Evolutionary conservation across 1,284 basidiomycete species (phyloP), one percentile per base, ranked within the genome.

Genomic region (Malassezia psittaci): DNA sequence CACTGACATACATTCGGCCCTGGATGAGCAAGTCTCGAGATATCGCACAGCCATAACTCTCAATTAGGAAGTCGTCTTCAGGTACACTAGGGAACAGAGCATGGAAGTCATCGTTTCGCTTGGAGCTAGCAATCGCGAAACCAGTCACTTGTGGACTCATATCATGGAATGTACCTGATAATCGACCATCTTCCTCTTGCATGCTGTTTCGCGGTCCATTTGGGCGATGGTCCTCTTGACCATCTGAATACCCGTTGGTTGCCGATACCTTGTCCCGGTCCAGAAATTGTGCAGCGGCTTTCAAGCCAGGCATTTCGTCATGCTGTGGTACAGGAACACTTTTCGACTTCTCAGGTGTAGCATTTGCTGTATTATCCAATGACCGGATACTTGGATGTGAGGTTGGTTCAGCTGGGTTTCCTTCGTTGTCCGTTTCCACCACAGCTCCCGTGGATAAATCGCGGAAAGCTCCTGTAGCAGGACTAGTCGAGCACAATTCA

Each of bases 11-110:
- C 49, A 98, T 75, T 3, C 93, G 82, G 3, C 93, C 93, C 79
- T 98, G 93, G 33, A 96, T 87, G 29, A 98, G 80, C 64, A 98
- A 96, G 75, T 98, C 94, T 51, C 90, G 83, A 69, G 94, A 89
- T 12, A 96, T 76, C 0, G 93, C 94, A 74, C 94, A 98, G 2
- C 93, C 91, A 67, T 98, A 98, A 75, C 96, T 90, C 77, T 98
- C 93, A 69, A 99, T 98, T 49, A 98, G 81, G 78, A 96, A 96
- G 77, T 98, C 93, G 10, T 90, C 91, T 70, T 94, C 89, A 3
- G 91, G 89, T 15, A 96, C 74, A 33, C 61, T 84, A 21, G 78
- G 83, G 76, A 98, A 98, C 66, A 96, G 77, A 54, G 88, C 85
- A 72, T 98, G 93, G 75, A 99, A 99, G 69, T 98, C 94, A 8